phyloP scores from a whole-genome alignment of 345 rosid species.

The Camelina laxa region DNA sequence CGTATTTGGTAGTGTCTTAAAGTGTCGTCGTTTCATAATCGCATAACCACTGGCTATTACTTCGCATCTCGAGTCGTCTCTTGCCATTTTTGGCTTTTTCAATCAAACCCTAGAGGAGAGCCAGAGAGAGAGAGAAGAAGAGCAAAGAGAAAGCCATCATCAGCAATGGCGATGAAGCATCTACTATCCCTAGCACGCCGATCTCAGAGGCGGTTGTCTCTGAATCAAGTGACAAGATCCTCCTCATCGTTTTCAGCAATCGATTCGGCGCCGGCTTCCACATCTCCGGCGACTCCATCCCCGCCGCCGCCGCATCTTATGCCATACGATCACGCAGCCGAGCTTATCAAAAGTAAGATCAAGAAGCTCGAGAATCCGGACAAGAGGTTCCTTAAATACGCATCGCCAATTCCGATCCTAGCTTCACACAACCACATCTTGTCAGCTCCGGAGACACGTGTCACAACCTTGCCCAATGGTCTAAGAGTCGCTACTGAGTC shows the following conservation, averaged over 20 bases:
- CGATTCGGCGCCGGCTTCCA: slow-evolving; percentile 36
- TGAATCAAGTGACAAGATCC: slow-evolving; percentile 48
- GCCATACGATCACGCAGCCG: slow-evolving; percentile 83
- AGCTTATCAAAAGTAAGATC: slow-evolving; percentile 62
- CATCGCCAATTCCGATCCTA: slow-evolving; percentile 76
- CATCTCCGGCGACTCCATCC: slow-evolving; percentile 41
- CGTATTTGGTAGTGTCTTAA: neutral
- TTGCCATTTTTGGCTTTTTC: slow-evolving; percentile 33
- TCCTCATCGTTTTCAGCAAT: slow-evolving; percentile 54
- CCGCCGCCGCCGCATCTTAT: slow-evolving; percentile 70
- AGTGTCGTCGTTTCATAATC: neutral
- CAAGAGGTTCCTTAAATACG: slow-evolving; percentile 87
- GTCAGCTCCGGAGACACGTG: slow-evolving; percentile 82
- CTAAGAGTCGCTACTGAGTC: slow-evolving; percentile 95
- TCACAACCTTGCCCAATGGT: slow-evolving; percentile 90
- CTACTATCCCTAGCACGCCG: slow-evolving; percentile 64
- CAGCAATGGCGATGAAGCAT: slow-evolving; percentile 53
- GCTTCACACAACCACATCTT: slow-evolving; percentile 77
- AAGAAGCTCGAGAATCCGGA: slow-evolving; percentile 78
- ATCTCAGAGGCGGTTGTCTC: slow-evolving; percentile 49
- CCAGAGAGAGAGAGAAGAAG: slow-evolving; percentile 16
- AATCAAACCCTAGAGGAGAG: slow-evolving; percentile 43
- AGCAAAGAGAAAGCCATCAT: slow-evolving; percentile 36
- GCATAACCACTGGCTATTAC: slow-evolving; percentile 31
- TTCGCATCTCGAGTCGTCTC: slow-evolving; percentile 41